phyloP scores from a whole-genome alignment of 2,329 filamentous ascomycete genomes.

The Colletotrichum cordylinicola region DNA sequence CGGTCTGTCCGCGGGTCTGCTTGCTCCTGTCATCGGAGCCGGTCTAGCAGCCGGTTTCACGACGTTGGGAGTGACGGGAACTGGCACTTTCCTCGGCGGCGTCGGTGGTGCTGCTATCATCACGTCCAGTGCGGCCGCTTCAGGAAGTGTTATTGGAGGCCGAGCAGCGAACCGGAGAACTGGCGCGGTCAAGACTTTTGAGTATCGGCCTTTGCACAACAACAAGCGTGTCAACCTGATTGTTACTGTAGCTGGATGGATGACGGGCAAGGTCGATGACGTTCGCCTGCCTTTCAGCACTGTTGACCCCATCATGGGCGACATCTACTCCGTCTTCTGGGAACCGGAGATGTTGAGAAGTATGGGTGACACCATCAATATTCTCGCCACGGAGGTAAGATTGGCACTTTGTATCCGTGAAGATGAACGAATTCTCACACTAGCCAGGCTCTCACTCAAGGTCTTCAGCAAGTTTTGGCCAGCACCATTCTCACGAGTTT shows the following conservation, averaged over 20 bases:
- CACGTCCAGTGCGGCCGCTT: constrained; percentile 85
- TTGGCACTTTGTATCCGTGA: constrained; percentile 24
- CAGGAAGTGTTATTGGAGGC: constrained; percentile 85
- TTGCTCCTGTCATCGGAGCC: constrained; percentile 92
- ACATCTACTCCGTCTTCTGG: constrained; percentile 96
- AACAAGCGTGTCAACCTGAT: constrained; percentile 97
- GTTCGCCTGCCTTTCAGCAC: constrained; percentile 95
- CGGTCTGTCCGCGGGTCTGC: constrained; percentile 87
- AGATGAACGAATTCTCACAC: constrained; percentile 28
- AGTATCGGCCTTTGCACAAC: constrained; percentile 95
- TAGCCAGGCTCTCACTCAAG: constrained; percentile 87
- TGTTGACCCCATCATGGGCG: constrained; percentile 96
- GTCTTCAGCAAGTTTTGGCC: constrained; percentile 91
- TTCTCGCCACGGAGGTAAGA: constrained; percentile 92
- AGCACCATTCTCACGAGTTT: constrained; percentile 86
- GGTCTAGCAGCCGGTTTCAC: constrained; percentile 94
- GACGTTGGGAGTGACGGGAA: constrained; percentile 91
- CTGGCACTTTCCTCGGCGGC: constrained; percentile 86
- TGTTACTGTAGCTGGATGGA: constrained; percentile 95
- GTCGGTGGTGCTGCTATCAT: constrained; percentile 93
- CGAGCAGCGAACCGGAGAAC: constrained; percentile 87
- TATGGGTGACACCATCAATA: constrained; percentile 99
- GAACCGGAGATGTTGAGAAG: constrained; percentile 97
- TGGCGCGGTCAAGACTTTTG: constrained; percentile 93
- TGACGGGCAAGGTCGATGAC: constrained; percentile 97